Conservation (phyloP, 768 basidiomycete species). For the Candolleomyces eurysporus region DNA sequence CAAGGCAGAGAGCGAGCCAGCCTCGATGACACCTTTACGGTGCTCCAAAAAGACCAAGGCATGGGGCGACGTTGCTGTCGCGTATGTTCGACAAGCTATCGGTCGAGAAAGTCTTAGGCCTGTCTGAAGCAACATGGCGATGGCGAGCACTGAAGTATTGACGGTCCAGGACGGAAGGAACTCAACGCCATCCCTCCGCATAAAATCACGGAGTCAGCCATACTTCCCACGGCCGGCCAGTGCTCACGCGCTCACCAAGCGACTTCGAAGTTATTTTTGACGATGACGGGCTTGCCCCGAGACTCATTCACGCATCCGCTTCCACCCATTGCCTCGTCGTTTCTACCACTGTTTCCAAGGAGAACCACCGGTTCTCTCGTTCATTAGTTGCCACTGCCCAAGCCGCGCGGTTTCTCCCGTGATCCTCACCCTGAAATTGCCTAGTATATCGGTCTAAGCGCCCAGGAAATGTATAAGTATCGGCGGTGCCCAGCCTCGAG, state of each 20-base stretch:
- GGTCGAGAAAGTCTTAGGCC: conserved; percentile 20
- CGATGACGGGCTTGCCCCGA: too few species aligned
- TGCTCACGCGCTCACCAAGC: too few species aligned
- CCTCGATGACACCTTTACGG: conserved; percentile 73
- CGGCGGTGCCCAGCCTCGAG: neutral
- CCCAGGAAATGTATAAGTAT: too few species aligned
- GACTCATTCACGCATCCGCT: too few species aligned
- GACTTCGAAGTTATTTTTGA: too few species aligned
- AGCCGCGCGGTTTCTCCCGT: too few species aligned
- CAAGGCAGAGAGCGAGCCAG: conserved; percentile 85
- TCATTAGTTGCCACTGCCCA: too few species aligned
- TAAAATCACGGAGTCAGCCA: conserved; percentile 1
- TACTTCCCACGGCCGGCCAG: neutral
- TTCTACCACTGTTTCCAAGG: too few species aligned
- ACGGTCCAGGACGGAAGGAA: neutral
- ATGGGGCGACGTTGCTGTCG: conserved; percentile 61
- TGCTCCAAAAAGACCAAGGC: conserved; percentile 92
- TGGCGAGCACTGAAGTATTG: neutral
- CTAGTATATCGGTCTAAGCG: too few species aligned
- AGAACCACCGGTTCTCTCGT: too few species aligned
- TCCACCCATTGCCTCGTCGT: too few species aligned
- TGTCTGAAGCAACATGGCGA: conserved; percentile 24
- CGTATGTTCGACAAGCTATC: conserved; percentile 47
- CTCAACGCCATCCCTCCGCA: neutral
- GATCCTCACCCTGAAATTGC: too few species aligned